Conservation (phyloP, 345 rosid genomes). For the Triadica sebifera region DNA sequence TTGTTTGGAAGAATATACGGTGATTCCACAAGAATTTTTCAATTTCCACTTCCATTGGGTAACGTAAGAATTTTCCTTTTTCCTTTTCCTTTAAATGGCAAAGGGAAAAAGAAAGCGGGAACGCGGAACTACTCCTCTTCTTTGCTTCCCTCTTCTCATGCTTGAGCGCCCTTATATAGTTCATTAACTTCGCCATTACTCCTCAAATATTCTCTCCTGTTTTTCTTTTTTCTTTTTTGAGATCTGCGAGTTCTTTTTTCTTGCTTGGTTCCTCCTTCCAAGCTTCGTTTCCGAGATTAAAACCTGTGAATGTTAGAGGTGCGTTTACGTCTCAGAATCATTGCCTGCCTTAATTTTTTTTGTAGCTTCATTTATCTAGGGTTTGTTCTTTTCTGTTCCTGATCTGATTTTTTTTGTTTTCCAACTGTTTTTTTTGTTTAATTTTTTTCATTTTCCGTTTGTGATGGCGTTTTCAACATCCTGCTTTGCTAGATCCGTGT, state of each 20-base stretch:
- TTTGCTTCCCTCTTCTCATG: not conserved
- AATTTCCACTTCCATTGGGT: not conserved
- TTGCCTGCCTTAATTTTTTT: not conserved
- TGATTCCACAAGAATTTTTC: slow-evolving; percentile 5
- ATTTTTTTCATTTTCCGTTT: too few species aligned
- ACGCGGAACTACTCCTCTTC: not conserved
- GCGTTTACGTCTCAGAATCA: not conserved
- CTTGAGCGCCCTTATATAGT: not conserved
- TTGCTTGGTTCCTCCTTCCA: not conserved
- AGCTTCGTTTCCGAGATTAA: not conserved
- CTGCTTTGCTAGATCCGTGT: not conserved
- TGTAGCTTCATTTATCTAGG: too few species aligned
- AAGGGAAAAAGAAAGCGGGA: slow-evolving; percentile 25
- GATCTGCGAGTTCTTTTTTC: slow-evolving; percentile 13
- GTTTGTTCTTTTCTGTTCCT: not conserved
- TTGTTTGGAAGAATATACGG: slow-evolving; percentile 9
- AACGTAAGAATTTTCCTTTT: not conserved
- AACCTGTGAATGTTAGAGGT: slow-evolving; percentile 9
- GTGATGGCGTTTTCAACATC: not conserved
- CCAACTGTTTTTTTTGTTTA: not conserved
- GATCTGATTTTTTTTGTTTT: not conserved
- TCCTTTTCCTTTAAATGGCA: slow-evolving; percentile 12
- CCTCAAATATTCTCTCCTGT: slow-evolving; percentile 9
- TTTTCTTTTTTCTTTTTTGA: slow-evolving; percentile 1
- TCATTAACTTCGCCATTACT: slow-evolving; percentile 14